Base-by-base conservation (phyloP, 805 yeast genomes). In the Candida chilensis region DNA sequence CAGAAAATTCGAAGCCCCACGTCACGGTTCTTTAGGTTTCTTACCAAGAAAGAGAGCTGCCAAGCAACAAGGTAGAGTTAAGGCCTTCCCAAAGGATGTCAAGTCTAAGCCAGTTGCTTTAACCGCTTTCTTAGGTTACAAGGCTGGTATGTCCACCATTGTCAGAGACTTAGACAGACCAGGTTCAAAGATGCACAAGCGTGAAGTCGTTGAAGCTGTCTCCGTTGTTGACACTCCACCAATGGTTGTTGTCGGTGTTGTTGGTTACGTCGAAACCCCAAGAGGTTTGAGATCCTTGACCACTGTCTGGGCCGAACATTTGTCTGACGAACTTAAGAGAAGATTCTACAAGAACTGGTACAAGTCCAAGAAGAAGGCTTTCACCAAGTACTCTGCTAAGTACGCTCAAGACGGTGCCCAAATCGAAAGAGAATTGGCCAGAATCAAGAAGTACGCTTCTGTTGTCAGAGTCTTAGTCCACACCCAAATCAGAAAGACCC, bases 311-410 rank as follows among this genome's bases (percentile, higher is more conserved):
- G 98, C 98, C 61, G 97, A 92, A 79, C 98, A 92, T 75, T 79
- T 92, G 64, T 83, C 95, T 60, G 98, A 92, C 66, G 98, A 92
- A 74, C 78, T 92, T 71, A 90, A 81, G 84, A 86, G 98, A 80
- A 86, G 96, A 78, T 92, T 92, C 95, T 92, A 92, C 96, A 92
- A 88, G 86, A 92, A 90, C 95, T 92, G 98, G 98, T 92, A 85
- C 95, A 88, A 88, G 81, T 81, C 96, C 54, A 92, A 92, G 90
- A 92, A 92, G 95, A 88, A 88, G 90, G 98, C 98, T 60, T 92
- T 92, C 94, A 84, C 97, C 84, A 88, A 90, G 75, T 92, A 92
- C 86, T 82, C 97, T 67, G 82, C 92, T 69, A 90, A 92, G 79
- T 90, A 88, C 82, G 83, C 96, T 54, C 75, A 78, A 64, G 83